These are phyloP conservation scores for Croton setiger DNA, from an alignment of 441 rosid genomes.

Conservation along the genomic window DNA sequence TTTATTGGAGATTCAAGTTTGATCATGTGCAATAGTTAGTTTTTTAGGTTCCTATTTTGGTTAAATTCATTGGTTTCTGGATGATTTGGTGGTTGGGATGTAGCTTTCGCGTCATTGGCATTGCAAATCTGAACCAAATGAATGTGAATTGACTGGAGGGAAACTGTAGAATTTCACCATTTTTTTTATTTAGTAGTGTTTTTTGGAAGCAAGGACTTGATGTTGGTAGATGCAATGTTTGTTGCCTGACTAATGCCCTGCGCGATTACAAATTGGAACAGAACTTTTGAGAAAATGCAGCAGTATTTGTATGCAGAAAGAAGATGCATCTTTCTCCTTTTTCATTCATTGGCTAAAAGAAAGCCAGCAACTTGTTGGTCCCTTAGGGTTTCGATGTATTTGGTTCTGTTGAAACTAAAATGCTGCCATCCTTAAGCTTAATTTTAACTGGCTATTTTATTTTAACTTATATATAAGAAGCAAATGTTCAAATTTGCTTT, in stretches of 20 bases:
- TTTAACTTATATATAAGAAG: not conserved
- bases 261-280: not conserved
- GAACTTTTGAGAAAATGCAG: too few species aligned
- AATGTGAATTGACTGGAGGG: not conserved
- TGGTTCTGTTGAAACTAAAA: not conserved
- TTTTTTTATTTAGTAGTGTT: not conserved
- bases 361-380: not conserved
- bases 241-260: not conserved
- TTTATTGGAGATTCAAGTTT: not conserved
- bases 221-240: not conserved
- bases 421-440: not conserved
- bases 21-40: not conserved
- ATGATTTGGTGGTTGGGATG: conserved; percentile 15
- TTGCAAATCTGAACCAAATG: conserved; percentile 3
- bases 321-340: not conserved
- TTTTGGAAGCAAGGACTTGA: not conserved
- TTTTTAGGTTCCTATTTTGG: conserved; percentile 9
- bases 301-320: not conserved
- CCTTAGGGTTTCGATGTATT: not conserved
- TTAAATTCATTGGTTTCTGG: not conserved
- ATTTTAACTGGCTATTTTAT: not conserved
- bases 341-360: not conserved
- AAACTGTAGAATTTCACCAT: not conserved
- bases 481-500: not conserved
- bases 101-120: not conserved